Percentiles rank a stretch among this genome's conserved stretches.
phyloP scores from a whole-genome alignment of 2,329 filamentous ascomycete genomes.

The Penicillium polonicum region DNA sequence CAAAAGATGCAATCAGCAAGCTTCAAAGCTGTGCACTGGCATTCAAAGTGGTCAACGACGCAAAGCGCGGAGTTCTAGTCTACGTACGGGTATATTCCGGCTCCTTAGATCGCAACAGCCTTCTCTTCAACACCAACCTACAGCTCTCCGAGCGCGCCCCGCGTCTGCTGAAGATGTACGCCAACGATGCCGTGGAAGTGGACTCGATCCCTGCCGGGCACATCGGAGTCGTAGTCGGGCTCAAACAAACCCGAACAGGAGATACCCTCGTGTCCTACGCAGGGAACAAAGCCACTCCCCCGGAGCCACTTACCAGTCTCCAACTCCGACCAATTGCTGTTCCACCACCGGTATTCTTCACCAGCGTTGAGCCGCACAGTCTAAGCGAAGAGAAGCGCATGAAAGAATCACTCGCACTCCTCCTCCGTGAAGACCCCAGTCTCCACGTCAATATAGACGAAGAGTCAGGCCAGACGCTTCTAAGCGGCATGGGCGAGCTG shows the following conservation, averaged over 20 bases:
- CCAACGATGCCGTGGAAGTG: constrained; percentile 81
- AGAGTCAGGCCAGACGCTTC: constrained; percentile 87
- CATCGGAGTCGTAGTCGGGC: constrained; percentile 87
- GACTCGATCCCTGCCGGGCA: constrained; percentile 78
- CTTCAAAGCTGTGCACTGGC: constrained; percentile 68
- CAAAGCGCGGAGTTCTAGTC: constrained; percentile 80
- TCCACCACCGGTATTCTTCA: constrained; percentile 92
- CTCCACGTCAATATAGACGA: constrained; percentile 80
- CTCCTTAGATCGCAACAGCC: constrained; percentile 67
- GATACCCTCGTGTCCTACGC: constrained; percentile 82
- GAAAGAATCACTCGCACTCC: constrained; percentile 69
- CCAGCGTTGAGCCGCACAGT: constrained; percentile 82
- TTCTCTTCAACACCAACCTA: constrained; percentile 85
- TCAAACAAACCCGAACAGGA: constrained; percentile 89
- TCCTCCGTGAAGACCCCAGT: constrained; percentile 89
- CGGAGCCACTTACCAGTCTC: constrained; percentile 67
- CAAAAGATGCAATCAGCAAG: constrained; percentile 51
- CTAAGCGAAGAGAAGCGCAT: constrained; percentile 77
- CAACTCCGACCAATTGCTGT: constrained; percentile 86
- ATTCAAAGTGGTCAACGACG: constrained; percentile 93
- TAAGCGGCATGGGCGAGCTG: constrained; percentile 94
- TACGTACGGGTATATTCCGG: constrained; percentile 93
- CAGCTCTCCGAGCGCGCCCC: constrained; percentile 75
- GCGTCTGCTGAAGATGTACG: constrained; percentile 84
- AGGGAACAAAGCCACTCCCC: constrained; percentile 62